Evolutionary conservation across 768 basidiomycete genomes (phyloP).

Genomic region (Piloderma croceum): DNA sequence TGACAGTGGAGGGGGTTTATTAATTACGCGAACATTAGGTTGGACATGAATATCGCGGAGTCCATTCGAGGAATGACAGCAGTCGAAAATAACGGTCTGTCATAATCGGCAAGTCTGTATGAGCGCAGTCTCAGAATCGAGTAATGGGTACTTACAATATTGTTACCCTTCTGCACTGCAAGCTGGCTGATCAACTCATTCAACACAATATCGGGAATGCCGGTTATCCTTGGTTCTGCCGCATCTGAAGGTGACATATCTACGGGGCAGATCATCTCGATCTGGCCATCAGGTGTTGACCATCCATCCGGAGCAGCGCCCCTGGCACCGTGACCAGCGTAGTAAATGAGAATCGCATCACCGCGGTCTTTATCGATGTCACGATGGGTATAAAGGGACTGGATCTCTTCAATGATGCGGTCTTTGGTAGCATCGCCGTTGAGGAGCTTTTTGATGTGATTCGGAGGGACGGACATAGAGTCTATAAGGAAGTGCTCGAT

Average conservation of each 20-base stretch:
- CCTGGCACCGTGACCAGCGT: slow-evolving; percentile 4
- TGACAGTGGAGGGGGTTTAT: slow-evolving; percentile 22
- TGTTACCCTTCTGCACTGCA: slow-evolving; percentile 7
- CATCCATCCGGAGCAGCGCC: neutral
- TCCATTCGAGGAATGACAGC: slow-evolving; percentile 38
- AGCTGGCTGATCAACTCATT: slow-evolving; percentile 3
- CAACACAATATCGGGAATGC: slow-evolving; percentile 12
- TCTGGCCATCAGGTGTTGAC: slow-evolving; percentile 21
- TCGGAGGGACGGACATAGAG: too few species aligned
- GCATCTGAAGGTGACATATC: slow-evolving; percentile 20
- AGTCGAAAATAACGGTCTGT: slow-evolving; percentile 43
- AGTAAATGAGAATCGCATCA: slow-evolving; percentile 4
- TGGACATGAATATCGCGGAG: too few species aligned
- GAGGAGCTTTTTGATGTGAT: too few species aligned
- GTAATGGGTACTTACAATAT: slow-evolving; percentile 3
- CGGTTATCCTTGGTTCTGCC: slow-evolving; percentile 17
- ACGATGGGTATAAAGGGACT: too few species aligned
- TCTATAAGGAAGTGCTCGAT: too few species aligned
- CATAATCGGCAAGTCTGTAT: neutral
- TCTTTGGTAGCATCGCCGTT: too few species aligned
- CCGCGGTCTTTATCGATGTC: slow-evolving; percentile 1
- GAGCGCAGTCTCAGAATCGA: neutral
- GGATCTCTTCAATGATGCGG: too few species aligned
- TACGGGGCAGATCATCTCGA: slow-evolving; percentile 31
- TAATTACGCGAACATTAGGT: too few species aligned